Base-by-base conservation (phyloP, 306 rosid species). In the Prunus campanulata region DNA sequence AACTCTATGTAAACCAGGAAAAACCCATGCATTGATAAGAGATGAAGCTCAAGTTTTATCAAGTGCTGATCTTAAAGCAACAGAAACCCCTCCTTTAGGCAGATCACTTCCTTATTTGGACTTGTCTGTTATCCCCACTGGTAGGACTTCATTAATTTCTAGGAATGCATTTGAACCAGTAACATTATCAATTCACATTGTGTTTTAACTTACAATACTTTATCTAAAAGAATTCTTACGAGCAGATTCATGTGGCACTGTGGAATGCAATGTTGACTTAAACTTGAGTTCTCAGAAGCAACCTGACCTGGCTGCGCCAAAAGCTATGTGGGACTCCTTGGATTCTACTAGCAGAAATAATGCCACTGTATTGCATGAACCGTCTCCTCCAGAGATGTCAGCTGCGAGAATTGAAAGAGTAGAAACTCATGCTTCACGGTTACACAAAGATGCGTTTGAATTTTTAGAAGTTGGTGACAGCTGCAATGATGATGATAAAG, bases 311-410 rank as follows among this genome's bases (percentile, higher is more conserved):
- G 52, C 71, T 77, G 78, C 29, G 24, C 55, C 35, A 49, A 78
- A 70, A 76, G 30, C 72, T 77, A 77, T 59, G 70, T 42, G 60
- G 50, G 79, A 75, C 70, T 70, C 85, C n/a, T 32, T 83, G 80
- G 85, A 82, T 68, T 84, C 85, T 62, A 74, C 82, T 72, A 72
- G 85, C 81, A 79, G 86, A 59, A 86, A 72, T 66, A 68, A 81
- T 80, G 85, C 81, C 64, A 62, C 79, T 66, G 80, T 46, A 27
- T 78, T 75, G 52, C 83, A 74, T 65, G 77, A 84, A 74, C 80
- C 63, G 52, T 77, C 79, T 69, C 79, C 78, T 70, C 71, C 74
- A 35, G 87, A 86, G 47, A 27, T 27, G 27, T 27, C 27, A 27
- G 27, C 27, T 27, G 27, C 0, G 27, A 27, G 27, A 27, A 27